Evolutionary conservation across 306 rosid genomes (phyloP).

Genomic region (Prunus padus): DNA sequence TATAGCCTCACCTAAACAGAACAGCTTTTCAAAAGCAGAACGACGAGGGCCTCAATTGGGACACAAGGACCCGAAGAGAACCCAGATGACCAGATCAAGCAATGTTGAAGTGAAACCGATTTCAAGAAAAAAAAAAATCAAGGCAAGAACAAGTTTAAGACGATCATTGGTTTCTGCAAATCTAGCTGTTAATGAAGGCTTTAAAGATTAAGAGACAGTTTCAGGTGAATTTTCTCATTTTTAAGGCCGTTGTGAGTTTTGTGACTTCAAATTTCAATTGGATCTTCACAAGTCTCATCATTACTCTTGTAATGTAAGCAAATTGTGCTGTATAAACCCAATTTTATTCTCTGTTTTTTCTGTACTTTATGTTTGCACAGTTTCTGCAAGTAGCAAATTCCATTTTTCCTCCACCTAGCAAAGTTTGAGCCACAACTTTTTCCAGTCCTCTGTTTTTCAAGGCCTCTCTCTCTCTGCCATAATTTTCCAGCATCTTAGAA

Average conservation of each 20-base stretch:
- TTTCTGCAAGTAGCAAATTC: background rate
- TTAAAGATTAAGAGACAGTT: background rate
- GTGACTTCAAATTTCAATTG: background rate
- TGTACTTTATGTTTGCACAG: background rate
- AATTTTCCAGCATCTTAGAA: background rate
- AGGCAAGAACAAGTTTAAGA: background rate
- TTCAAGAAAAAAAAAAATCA: background rate
- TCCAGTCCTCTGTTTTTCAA: background rate
- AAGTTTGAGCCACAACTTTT: background rate
- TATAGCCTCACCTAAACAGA: too few relatives aligned
- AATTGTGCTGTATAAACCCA: background rate
- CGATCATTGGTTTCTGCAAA: too few relatives aligned
- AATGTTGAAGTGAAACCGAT: too few relatives aligned
- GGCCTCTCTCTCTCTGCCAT: too few relatives aligned
- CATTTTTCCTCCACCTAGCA: background rate
- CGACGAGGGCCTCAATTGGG: too few relatives aligned
- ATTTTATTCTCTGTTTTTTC: background rate
- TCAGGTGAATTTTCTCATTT: background rate
- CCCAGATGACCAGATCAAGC: background rate
- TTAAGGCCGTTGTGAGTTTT: background rate
- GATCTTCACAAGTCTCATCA: background rate
- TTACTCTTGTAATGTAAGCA: background rate
- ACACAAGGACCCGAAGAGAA: background rate
- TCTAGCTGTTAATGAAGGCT: too few relatives aligned
- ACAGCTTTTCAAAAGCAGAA: too few relatives aligned